phyloP scores from a whole-genome alignment of 805 yeast species.

The Saccharomyces mikatae region DNA sequence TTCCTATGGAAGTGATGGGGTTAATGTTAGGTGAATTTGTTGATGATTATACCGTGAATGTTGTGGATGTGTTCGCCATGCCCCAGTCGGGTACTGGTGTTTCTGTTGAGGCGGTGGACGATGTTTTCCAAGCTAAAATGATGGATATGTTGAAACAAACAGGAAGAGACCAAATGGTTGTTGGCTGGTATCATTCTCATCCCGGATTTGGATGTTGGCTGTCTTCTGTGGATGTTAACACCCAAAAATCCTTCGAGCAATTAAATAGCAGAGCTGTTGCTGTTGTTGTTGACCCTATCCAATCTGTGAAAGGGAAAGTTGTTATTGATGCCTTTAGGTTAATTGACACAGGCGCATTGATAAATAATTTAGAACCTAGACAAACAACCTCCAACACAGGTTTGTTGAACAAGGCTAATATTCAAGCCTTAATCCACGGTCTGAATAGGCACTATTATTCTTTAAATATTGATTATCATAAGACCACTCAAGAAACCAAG shows the following conservation, averaged over 20 bases:
- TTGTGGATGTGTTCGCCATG: slow-evolving; percentile 98
- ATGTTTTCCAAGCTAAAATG: slow-evolving; percentile 97
- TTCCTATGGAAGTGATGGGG: slow-evolving; percentile 91
- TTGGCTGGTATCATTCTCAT: slow-evolving; percentile 99
- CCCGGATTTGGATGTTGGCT: slow-evolving; percentile 99
- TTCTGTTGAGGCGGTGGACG: slow-evolving; percentile 97
- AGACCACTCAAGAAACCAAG: slow-evolving; percentile 83
- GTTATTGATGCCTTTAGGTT: slow-evolving; percentile 97
- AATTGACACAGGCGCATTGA: slow-evolving; percentile 75
- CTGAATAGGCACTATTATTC: slow-evolving; percentile 95
- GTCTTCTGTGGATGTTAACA: slow-evolving; percentile 92
- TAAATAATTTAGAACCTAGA: slow-evolving; percentile 97
- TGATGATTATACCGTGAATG: slow-evolving; percentile 94
- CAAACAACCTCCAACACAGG: slow-evolving; percentile 96
- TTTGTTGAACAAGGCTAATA: slow-evolving; percentile 88
- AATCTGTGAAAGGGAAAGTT: slow-evolving; percentile 96
- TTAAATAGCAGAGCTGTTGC: slow-evolving; percentile 94
- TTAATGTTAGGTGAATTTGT: slow-evolving; percentile 97
- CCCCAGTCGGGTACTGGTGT: slow-evolving; percentile 99
- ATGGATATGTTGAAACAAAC: slow-evolving; percentile 99
- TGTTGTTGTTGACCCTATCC: slow-evolving; percentile 97
- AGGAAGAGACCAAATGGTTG: slow-evolving; percentile 98
- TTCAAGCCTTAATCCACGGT: slow-evolving; percentile 95
- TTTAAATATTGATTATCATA: slow-evolving; percentile 86
- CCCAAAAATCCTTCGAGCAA: slow-evolving; percentile 96